Evolutionary conservation across 2,329 filamentous ascomycete species (phyloP).

Genomic region (Geosmithia flava): DNA sequence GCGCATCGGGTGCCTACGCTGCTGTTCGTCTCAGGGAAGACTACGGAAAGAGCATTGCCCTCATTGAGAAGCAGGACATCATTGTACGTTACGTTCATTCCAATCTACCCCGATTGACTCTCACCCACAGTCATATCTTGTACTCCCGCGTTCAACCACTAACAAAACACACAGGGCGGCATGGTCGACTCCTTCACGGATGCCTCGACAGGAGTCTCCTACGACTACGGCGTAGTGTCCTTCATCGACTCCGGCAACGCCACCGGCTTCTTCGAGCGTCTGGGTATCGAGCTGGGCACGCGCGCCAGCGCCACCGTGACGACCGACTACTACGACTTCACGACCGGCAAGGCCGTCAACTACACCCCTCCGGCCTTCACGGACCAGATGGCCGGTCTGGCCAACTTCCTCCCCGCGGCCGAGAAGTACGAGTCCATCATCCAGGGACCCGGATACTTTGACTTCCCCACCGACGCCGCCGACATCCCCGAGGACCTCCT

Average conservation of each 20-base stretch:
- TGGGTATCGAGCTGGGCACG: constrained; percentile 14
- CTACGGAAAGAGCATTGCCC: constrained; percentile 17
- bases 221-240: constrained; percentile 24
- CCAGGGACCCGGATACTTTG: constrained; percentile 15
- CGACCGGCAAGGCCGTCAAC: constrained; percentile 16
- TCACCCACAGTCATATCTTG: no score
- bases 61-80: constrained; percentile 20
- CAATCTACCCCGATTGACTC: no score
- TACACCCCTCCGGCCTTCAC: constrained; percentile 10
- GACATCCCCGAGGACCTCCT: constrained; percentile 26
- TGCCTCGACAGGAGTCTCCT: constrained; percentile 17
- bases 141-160: background rate
- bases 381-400: constrained; percentile 4
- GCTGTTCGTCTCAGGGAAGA: constrained; percentile 19
- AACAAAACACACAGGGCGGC: background rate
- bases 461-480: constrained; percentile 10
- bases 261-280: constrained; percentile 27
- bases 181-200: constrained; percentile 26
- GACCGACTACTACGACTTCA: constrained; percentile 19
- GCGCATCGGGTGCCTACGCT: constrained; percentile 22
- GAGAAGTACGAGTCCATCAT: constrained; percentile 2
- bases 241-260: constrained; percentile 24
- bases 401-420: background rate
- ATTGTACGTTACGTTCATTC: constrained; percentile 12
- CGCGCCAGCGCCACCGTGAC: constrained; percentile 7